Percentiles rank a stretch among this genome's conserved stretches.
phyloP scores from a whole-genome alignment of 768 basidiomycete genomes.

The Kwoniella shandongensis region DNA sequence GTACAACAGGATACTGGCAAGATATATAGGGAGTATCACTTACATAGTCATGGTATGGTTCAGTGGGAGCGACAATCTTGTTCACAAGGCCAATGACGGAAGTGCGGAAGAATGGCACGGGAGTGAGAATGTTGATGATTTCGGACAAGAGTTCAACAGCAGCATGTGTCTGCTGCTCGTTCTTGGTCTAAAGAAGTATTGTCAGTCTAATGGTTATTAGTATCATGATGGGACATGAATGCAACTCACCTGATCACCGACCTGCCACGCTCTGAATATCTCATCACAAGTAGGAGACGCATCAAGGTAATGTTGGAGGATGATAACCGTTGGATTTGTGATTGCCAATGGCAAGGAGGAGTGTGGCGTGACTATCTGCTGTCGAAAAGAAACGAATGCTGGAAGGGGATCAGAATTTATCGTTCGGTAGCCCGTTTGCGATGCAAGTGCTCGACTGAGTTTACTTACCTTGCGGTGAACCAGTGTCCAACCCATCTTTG shows the following conservation, averaged over 20 bases:
- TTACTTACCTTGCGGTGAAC: conserved; percentile 41
- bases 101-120: conserved; percentile 50
- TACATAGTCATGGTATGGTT: conserved; percentile 40
- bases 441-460: too few relatives aligned
- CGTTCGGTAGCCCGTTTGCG: neutral
- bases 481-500: conserved; percentile 39
- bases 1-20: neutral
- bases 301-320: conserved; percentile 50
- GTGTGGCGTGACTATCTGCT: conserved; percentile 44
- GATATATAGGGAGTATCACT: conserved; percentile 2
- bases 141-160: conserved; percentile 40
- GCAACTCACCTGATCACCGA: conserved; percentile 28
- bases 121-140: conserved; percentile 43
- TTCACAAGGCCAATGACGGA: conserved; percentile 38
- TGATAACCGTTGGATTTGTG: conserved; percentile 41
- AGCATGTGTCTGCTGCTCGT: conserved; percentile 31
- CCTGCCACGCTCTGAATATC: conserved; percentile 45
- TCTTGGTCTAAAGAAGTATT: conserved; percentile 22
- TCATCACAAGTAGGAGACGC: conserved; percentile 47
- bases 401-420: neutral
- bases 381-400: conserved; percentile 48
- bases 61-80: conserved; percentile 35
- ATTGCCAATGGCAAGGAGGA: conserved; percentile 46
- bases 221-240: neutral
- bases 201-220: neutral